These are phyloP conservation scores for Trichoderma orchidacearum DNA, from an alignment of 495 filamentous ascomycete species.

Conservation along the genomic window DNA sequence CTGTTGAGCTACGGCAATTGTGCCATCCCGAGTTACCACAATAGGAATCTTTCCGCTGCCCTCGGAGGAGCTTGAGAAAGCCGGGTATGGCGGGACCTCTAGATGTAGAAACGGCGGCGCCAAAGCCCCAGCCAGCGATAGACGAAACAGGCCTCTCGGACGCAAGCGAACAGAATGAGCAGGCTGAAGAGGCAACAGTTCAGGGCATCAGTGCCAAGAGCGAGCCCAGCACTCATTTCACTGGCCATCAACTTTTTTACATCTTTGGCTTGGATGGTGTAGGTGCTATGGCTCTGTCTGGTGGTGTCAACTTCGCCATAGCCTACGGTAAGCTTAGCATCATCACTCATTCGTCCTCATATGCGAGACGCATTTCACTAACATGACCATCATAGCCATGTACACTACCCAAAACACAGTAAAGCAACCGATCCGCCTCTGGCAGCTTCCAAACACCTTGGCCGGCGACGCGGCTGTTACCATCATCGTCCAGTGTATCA, in stretches of 20 bases:
- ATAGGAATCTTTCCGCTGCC: neutral
- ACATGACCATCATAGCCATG: slow-evolving; percentile 14
- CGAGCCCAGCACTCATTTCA: slow-evolving; percentile 18
- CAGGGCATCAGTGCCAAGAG: neutral
- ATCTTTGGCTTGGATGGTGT: slow-evolving; percentile 25
- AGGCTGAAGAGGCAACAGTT: neutral
- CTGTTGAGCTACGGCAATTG: too few relatives aligned
- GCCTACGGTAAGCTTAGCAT: slow-evolving; percentile 20
- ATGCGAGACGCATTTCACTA: neutral
- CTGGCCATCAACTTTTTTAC: slow-evolving; percentile 23
- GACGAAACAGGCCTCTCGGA: neutral
- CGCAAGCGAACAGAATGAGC: neutral
- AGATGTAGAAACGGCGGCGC: neutral
- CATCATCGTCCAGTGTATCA: slow-evolving; percentile 15
- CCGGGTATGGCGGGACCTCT: neutral
- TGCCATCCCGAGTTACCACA: too few relatives aligned
- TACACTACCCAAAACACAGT: slow-evolving; percentile 14
- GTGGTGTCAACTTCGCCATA: slow-evolving; percentile 30
- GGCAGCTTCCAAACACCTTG: slow-evolving; percentile 26
- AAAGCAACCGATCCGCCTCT: slow-evolving; percentile 17
- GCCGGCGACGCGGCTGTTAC: slow-evolving; percentile 27
- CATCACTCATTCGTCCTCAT: neutral
- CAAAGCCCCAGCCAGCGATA: neutral
- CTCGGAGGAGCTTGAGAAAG: neutral
- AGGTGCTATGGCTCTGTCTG: slow-evolving; percentile 21